Base-by-base conservation (phyloP, 179 eudicot species). In the Nepenthes alata region DNA sequence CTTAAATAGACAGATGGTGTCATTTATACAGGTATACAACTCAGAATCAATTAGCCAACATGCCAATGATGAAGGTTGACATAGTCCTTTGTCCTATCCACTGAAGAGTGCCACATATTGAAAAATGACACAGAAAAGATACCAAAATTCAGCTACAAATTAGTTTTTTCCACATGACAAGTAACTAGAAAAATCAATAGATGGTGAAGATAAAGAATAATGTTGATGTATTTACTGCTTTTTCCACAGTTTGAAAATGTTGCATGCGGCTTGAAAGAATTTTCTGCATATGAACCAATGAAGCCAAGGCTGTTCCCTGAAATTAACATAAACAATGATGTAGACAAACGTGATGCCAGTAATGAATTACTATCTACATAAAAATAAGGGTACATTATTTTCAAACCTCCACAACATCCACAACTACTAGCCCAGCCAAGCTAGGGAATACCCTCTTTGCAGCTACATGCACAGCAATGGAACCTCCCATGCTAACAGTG, bases 271-370 rank as follows among this genome's bases (percentile, higher is more conserved):
- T 81, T 62, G 98, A 81, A 41, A 91, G 72, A 66, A 91, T 81
- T 71, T 89, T 89, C 72, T 80, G 93, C 96, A 91, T 91, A 72
- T 91, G 98, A 37, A 83, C 77, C 76, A 91, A 72, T 13, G 98
- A 91, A 60, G 95, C 89, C 90, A 91, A 73, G 64, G 98, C 98
- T 64, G 98, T 91, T 68, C 98, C 98, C 96, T 88, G 80, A 67
- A 57, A 78, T 56, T 7, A 44, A 58, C 5, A 62, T 58, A 38
- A 62, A 53, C 15, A 36, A 44, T n/a, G 5, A 16, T 55, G 11
- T 4, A 47, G 15, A 58, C 35, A 8, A 14, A 13, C 13, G 25
- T 15, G 8, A 15, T 15, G 5, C 37, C 35, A 38, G 15, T 63
- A 44, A 11, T 37, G 14, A 51, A 63, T 63, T 48, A 63, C 34